Evolutionary conservation across 495 filamentous ascomycete species (phyloP).

Genomic region (Penicillium parvum): DNA sequence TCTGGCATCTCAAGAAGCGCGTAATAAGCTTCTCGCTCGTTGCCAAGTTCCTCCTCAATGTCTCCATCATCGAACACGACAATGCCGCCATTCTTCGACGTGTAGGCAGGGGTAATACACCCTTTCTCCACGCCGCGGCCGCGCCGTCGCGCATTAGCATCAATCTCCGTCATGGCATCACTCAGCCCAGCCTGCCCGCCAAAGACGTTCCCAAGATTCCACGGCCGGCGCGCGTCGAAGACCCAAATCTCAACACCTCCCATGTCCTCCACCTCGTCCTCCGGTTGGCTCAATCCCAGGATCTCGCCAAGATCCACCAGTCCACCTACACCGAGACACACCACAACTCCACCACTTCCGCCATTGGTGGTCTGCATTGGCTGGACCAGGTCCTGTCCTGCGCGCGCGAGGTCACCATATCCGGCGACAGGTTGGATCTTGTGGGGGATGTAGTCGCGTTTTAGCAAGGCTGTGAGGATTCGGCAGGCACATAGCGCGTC

Average conservation of each 20-base stretch:
- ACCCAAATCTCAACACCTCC: slow-evolving; percentile 90
- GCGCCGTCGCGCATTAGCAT: slow-evolving; percentile 49
- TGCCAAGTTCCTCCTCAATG: slow-evolving; percentile 77
- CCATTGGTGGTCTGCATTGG: slow-evolving; percentile 80
- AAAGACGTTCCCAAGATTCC: slow-evolving; percentile 94
- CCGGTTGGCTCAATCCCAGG: slow-evolving; percentile 56
- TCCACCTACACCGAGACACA: slow-evolving; percentile 90
- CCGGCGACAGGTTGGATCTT: slow-evolving; percentile 94
- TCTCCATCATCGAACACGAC: slow-evolving; percentile 95
- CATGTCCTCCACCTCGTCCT: slow-evolving; percentile 55
- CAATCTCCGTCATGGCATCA: slow-evolving; percentile 41
- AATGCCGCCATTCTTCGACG: slow-evolving; percentile 74
- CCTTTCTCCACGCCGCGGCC: slow-evolving; percentile 55
- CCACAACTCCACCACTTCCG: slow-evolving; percentile 77
- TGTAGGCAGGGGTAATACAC: slow-evolving; percentile 63
- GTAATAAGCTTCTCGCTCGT: slow-evolving; percentile 75
- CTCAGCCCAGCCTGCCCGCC: slow-evolving; percentile 56
- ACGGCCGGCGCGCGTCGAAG: slow-evolving; percentile 84
- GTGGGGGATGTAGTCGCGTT: slow-evolving; percentile 96
- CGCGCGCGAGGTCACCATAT: slow-evolving; percentile 81
- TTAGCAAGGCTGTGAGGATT: slow-evolving; percentile 84
- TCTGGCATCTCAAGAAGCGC: slow-evolving; percentile 86
- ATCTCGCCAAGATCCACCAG: slow-evolving; percentile 77
- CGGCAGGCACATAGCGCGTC: slow-evolving; percentile 94
- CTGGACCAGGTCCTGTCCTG: slow-evolving; percentile 67